phyloP scores from a whole-genome alignment of 345 rosid genomes.

The Bretschneidera sinensis region DNA sequence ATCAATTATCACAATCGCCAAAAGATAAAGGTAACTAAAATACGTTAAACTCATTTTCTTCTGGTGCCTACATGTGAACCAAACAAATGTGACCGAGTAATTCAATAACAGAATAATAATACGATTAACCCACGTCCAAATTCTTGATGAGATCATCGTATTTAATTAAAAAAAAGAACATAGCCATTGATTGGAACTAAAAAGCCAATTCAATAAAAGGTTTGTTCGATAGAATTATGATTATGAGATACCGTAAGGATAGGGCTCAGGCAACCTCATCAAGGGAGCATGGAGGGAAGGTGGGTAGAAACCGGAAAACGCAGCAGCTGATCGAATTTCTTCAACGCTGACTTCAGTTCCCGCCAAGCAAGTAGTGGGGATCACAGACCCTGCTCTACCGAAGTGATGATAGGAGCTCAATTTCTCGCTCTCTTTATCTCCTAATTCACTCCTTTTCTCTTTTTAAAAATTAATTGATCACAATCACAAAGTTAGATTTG shows the following conservation, averaged over 20 bases:
- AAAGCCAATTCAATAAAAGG: not conserved
- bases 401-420: constrained; percentile 76
- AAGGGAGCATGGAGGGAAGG: constrained; percentile 71
- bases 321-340: constrained; percentile 77
- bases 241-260: constrained; percentile 41
- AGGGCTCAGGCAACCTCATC: constrained; percentile 58
- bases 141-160: not conserved
- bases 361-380: constrained; percentile 59
- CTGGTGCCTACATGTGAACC: too few species aligned
- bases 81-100: not conserved
- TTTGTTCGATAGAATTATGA: not conserved
- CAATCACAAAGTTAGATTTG: not conserved
- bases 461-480: not conserved
- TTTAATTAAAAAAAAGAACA: too few species aligned
- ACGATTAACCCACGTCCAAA: not conserved
- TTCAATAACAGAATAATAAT: not conserved
- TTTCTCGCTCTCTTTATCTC: constrained; percentile 39
- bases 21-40: too few species aligned
- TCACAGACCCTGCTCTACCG: constrained; percentile 55
- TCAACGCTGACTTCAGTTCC: constrained; percentile 80
- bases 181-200: not conserved
- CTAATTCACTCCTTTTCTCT: constrained; percentile 43
- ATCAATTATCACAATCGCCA: too few species aligned
- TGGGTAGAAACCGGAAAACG: constrained; percentile 52
- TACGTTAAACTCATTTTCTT: too few species aligned